These are phyloP conservation scores for Cercospora berteroae DNA, from an alignment of 2,329 filamentous ascomycete species.

Conservation along the genomic window DNA sequence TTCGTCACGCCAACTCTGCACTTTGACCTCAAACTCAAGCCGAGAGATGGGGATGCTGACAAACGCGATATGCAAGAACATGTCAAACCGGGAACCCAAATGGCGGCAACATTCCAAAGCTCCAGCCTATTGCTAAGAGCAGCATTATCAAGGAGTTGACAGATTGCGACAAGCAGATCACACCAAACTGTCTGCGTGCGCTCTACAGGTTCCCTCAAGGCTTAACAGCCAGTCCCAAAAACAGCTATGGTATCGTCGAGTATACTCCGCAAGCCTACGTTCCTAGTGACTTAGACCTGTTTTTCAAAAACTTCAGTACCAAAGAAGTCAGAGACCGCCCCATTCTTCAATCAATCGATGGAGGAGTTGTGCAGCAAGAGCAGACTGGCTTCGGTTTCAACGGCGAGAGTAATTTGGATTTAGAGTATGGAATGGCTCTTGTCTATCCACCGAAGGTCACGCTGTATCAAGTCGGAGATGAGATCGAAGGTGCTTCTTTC, in stretches of 20 bases:
- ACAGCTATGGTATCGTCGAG: conserved; percentile 49
- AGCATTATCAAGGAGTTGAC: conserved; percentile 16
- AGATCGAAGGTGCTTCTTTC: conserved; percentile 29
- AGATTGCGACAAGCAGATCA: conserved; percentile 33
- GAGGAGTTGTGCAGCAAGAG: conserved; percentile 27
- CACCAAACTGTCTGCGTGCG: conserved; percentile 44
- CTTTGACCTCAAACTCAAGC: conserved; percentile 34
- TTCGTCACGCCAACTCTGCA: conserved; percentile 58
- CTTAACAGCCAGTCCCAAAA: conserved; percentile 34
- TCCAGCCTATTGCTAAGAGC: conserved; percentile 13
- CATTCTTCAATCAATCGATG: conserved; percentile 29
- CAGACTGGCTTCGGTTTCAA: conserved; percentile 36
- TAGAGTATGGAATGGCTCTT: conserved; percentile 55
- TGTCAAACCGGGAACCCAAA: conserved; percentile 11
- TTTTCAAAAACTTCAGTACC: conserved; percentile 20
- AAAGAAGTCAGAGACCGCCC: conserved; percentile 26
- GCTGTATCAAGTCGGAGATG: conserved; percentile 49
- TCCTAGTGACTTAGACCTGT: conserved; percentile 44
- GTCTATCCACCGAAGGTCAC: conserved; percentile 50
- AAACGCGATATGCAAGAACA: conserved; percentile 22
- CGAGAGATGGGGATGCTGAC: conserved; percentile 12
- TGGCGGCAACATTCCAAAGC: conserved; percentile 19
- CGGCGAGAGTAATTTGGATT: conserved; percentile 55
- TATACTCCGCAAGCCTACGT: conserved; percentile 43
- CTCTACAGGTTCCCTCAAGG: conserved; percentile 45